A percentile compares a stretch with the other conserved stretches of the same genome.
These are phyloP conservation scores for Ascochyta lentis DNA, from an alignment of 2,329 filamentous ascomycete species.

Conservation along the genomic window DNA sequence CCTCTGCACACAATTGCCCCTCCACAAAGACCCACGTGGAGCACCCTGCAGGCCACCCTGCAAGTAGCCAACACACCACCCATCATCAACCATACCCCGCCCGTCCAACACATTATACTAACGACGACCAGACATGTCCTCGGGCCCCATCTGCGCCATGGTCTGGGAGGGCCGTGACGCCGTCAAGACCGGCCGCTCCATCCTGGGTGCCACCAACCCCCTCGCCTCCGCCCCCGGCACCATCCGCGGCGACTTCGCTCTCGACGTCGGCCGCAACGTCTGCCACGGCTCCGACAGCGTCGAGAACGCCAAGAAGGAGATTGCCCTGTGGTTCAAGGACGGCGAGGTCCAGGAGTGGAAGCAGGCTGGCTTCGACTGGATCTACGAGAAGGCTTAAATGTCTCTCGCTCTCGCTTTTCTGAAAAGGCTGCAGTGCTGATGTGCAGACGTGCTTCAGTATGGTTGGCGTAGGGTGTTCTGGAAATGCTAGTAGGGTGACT, in stretches of 20 bases:
- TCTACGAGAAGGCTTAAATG: conserved; percentile 82
- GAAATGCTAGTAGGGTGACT: neutral
- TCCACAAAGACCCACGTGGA: neutral
- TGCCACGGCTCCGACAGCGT: conserved; percentile 99
- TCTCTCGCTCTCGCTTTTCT: neutral
- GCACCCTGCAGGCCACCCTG: neutral
- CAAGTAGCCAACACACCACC: neutral
- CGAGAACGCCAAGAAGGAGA: conserved; percentile 99
- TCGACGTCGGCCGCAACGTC: conserved; percentile 95
- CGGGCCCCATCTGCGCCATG: conserved; percentile 98
- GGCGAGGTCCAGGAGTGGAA: conserved; percentile 87
- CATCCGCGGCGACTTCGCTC: conserved; percentile 94
- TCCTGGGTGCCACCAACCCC: conserved; percentile 99
- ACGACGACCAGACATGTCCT: conserved; percentile 82
- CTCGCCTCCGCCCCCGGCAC: conserved; percentile 92
- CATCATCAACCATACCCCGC: conserved; percentile 10
- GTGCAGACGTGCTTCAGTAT: conserved; percentile 1
- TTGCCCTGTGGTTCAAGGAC: conserved; percentile 95
- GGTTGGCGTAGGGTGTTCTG: neutral
- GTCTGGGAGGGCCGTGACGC: conserved; percentile 99
- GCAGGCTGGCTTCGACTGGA: conserved; percentile 84
- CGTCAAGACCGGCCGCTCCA: conserved; percentile 96
- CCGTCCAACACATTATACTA: neutral
- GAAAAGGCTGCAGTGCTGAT: neutral
- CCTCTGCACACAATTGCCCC: neutral